Conservation (phyloP, 2,329 filamentous ascomycete species). For the Epichloe uncinata region DNA sequence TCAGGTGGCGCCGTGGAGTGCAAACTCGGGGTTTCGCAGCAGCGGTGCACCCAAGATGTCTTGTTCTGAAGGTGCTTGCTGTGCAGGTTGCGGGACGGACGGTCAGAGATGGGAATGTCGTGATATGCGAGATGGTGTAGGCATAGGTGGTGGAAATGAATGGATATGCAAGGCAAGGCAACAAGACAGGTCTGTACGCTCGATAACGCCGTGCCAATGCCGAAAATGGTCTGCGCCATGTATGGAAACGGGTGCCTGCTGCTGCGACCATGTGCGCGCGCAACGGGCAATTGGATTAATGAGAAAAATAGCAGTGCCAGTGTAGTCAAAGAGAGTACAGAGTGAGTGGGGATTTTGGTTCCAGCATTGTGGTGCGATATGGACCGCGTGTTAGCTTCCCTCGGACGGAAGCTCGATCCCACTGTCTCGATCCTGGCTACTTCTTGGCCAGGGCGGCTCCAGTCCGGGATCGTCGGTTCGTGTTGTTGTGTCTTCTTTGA, state of each 20-base stretch:
- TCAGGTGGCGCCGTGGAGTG: too few relatives aligned
- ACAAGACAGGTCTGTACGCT: not conserved
- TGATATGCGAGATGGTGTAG: too few relatives aligned
- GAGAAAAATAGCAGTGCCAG: not conserved
- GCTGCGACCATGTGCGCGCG: conserved; percentile 3
- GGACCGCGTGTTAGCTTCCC: conserved; percentile 15
- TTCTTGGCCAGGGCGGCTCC: conserved; percentile 22
- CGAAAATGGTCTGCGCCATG: not conserved
- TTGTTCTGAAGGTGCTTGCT: too few relatives aligned
- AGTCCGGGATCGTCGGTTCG: conserved; percentile 11
- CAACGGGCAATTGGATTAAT: not conserved
- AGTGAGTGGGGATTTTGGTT: not conserved
- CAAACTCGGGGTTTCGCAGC: too few relatives aligned
- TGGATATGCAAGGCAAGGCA: not conserved
- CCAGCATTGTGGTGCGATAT: not conserved
- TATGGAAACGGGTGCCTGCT: not conserved
- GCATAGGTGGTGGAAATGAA: not conserved
- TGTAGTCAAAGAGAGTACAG: not conserved
- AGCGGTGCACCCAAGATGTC: too few relatives aligned
- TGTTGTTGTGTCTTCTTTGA: conserved; percentile 11
- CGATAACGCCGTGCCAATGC: not conserved
- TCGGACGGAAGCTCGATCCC: conserved; percentile 36
- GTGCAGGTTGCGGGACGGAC: too few relatives aligned
- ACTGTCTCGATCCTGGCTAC: conserved; percentile 36
- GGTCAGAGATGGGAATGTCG: too few relatives aligned